Base-by-base conservation (phyloP, 306 rosid genomes). In the Quillaja saponaria region DNA sequence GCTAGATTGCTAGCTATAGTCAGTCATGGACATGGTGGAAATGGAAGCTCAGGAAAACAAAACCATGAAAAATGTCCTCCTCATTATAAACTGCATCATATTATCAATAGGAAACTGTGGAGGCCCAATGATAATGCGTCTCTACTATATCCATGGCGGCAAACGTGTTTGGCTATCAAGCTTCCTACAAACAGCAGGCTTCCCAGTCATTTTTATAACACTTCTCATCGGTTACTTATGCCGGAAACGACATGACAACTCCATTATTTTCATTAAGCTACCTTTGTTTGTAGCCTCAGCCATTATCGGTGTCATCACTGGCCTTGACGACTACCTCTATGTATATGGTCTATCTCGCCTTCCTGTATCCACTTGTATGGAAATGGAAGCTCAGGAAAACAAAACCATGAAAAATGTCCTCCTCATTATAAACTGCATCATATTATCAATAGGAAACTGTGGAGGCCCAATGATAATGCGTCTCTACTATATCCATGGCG, bases 81-180 rank as follows among this genome's bases (percentile, higher is more conserved):
- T 90, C 37, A 10, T 74, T 37, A 48, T 83, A 7, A 90, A 68
- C 65, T 69, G 87, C 44, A 0, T 53, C 12, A 15, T 86, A 0
- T 21, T 86, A 4, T 10, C 68, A 20, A 5, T 84, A 14, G 97
- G 96, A 6, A 63, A 49, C 64, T 20, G 69, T 68, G 87, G 87
- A 5, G 97, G 95, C 15, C 97, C 95, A 6, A 53, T 90, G 35
- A 25, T 84, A 2, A 72, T 73, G 82, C 85, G 97, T 13, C 87
- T 90, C 58, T 90, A 90, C 75, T 90, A 78, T 81, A 3, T 87
- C 64, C 87, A 81, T 25, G 95, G 97, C 46, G 91, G 97, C 61
- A 45, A 81, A 0, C 82, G 95, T 0, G 75, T 87, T 13, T 84
- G 95, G 94, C 85, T 90, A 6, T 82, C 88, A 0, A 52, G 82